A percentile compares a stretch with the other conserved stretches of the same genome.
phyloP scores from a whole-genome alignment of 1,139 yeast genomes.

The Sugiyamaella grinbergsii region DNA sequence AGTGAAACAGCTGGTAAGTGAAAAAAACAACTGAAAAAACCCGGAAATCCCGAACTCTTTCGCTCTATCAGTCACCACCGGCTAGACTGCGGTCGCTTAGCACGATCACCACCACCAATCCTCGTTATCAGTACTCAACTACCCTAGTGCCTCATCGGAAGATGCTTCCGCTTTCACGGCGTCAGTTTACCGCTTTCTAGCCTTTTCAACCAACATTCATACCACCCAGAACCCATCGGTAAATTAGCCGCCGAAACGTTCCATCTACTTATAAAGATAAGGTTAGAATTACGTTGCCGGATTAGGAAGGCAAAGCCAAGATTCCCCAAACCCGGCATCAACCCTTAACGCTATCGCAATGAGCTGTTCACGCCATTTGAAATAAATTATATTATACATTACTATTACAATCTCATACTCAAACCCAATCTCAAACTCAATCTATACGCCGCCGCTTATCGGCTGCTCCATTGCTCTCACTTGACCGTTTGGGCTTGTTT shows the following conservation, averaged over 20 bases:
- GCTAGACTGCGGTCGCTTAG: too few relatives aligned
- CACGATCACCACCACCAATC: too few relatives aligned
- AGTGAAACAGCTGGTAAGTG: too few relatives aligned
- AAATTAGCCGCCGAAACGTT: constrained; percentile 6
- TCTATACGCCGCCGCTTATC: constrained; percentile 13
- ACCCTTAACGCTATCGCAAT: constrained; percentile 10
- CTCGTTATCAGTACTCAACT: too few relatives aligned
- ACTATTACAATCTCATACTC: too few relatives aligned
- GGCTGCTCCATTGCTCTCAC: constrained; percentile 3
- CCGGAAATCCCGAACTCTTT: too few relatives aligned
- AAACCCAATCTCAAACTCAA: neutral
- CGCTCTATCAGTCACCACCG: too few relatives aligned
- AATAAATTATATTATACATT: constrained; percentile 10
- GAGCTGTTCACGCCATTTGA: neutral
- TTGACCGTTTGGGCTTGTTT: constrained; percentile 6
- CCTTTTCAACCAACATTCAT: too few relatives aligned
- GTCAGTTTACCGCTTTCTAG: constrained; percentile 2
- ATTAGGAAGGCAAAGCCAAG: constrained; percentile 13
- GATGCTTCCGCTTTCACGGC: neutral
- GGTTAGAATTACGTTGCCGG: constrained; percentile 3
- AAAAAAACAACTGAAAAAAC: too few relatives aligned
- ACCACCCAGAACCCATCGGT: neutral
- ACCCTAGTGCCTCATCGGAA: neutral
- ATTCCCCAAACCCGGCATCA: neutral
- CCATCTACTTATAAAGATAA: neutral